Base-by-base conservation (phyloP, 495 filamentous ascomycete genomes). In the Hypoxylon cercidicola region DNA sequence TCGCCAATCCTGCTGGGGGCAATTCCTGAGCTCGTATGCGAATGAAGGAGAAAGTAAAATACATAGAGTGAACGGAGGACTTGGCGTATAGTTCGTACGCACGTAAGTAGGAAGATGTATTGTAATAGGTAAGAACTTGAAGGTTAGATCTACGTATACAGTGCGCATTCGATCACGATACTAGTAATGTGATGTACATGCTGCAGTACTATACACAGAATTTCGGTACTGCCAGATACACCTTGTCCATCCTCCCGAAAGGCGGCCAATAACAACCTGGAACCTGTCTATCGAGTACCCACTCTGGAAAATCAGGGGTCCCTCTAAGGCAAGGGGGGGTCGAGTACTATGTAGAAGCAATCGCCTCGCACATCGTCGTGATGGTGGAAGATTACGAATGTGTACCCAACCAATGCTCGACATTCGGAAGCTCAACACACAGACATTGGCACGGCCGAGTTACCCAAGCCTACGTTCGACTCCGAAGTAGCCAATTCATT, bases 181-280 rank as follows among this genome's bases (percentile, higher is more conserved):
- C 48, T 18, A 53, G 53, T 37, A 28, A 45, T 35, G 20, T 12
- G 2, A 55, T 45, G 54, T 59, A 59, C 43, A 55, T 15, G 48
- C n/a, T 13, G n/a, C 15, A 54, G 55, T 61, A 66, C 61, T 57
- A 61, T 12, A 18, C 16, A 49, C 39, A 47, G 25, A 57, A 57
- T 52, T 65, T 66, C 56, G 61, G 66, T 69, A 69, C 66, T 65
- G 61, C 18, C 8, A 53, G 61, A 62, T 65, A 65, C 56, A 40
- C 49, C 66, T 39, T 49, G 46, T 54, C 21, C 50, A 53, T 61
- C 47, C 52, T 65, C 32, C 56, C 49, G n/a, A 49, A 64, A 69
- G 62, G 66, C 57, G 43, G 52, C 66, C 66, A 69, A 69, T 69
- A 52, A 66, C 39, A 32, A n/a, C 23, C 18, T 46, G 35, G 37